Conservation (phyloP, 305 asterid species). For the Solanum aculeatissimum region DNA sequence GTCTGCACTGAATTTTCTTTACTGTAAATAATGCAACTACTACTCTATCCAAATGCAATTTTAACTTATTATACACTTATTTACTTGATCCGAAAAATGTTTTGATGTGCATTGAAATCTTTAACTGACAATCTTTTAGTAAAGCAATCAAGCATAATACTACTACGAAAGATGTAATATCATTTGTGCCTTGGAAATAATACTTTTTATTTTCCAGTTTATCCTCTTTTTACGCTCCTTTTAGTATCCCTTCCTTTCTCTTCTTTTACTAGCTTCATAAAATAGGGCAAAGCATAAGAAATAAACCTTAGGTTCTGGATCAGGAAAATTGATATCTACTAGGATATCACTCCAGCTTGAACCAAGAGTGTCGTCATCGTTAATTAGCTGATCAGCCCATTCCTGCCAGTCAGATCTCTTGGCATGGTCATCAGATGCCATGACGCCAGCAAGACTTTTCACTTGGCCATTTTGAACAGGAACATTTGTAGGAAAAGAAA, state of each 20-base stretch:
- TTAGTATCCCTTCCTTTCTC: neutral
- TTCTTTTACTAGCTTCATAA: neutral
- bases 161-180: neutral
- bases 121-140: neutral
- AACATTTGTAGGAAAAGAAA: slow-evolving; percentile 28
- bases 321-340: slow-evolving; percentile 47
- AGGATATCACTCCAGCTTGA: slow-evolving; percentile 67
- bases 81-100: neutral
- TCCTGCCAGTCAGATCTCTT: slow-evolving; percentile 50
- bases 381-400: slow-evolving; percentile 57
- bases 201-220: neutral
- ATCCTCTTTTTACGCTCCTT: neutral
- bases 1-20: neutral
- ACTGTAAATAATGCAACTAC: neutral
- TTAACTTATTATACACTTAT: neutral
- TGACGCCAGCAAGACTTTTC: slow-evolving; percentile 23
- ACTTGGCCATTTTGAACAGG: slow-evolving; percentile 28
- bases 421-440: slow-evolving; percentile 25
- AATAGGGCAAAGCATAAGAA: neutral
- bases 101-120: neutral
- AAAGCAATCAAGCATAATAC: neutral
- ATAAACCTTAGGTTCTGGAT: slow-evolving; percentile 55
- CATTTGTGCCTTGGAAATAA: neutral
- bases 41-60: neutral
- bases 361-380: slow-evolving; percentile 37